Percentiles rank a stretch among this genome's conserved stretches.
phyloP scores from a whole-genome alignment of 768 basidiomycete species.

The Calvatia gigantea region DNA sequence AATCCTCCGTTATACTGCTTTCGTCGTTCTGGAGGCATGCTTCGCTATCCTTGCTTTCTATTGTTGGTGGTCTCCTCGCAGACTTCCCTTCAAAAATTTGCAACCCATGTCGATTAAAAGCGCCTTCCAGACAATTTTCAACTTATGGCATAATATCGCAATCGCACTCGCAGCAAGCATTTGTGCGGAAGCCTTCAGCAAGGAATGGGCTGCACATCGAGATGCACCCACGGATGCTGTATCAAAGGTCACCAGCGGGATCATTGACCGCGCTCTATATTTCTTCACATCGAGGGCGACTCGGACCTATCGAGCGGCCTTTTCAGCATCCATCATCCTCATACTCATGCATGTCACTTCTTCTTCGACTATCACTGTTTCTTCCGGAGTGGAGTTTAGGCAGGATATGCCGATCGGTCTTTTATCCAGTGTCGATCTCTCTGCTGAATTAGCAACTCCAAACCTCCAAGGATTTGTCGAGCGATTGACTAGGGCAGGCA shows the following conservation, averaged over 20 bases:
- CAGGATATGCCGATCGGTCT: not conserved
- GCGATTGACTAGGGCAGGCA: not conserved
- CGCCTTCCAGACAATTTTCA: not conserved
- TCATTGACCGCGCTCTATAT: not conserved
- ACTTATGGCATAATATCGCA: slow-evolving; percentile 4
- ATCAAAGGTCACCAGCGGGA: slow-evolving; percentile 2
- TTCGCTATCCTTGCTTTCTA: slow-evolving; percentile 2
- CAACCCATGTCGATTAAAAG: not conserved
- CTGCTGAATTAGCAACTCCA: not conserved
- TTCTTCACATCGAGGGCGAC: slow-evolving; percentile 3
- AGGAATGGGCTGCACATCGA: slow-evolving; percentile 5
- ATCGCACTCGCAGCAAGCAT: not conserved
- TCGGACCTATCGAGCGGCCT: not conserved
- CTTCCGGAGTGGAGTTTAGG: not conserved
- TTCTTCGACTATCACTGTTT: not conserved
- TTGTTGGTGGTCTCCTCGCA: not conserved
- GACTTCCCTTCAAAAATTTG: not conserved
- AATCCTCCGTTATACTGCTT: not conserved
- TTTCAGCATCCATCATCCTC: not conserved
- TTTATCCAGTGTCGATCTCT: not conserved
- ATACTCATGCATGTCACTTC: not conserved
- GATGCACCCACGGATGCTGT: not conserved
- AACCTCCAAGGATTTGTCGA: not conserved
- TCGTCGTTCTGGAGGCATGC: not conserved
- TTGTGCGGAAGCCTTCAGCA: slow-evolving; percentile 6